Conservation (phyloP, 495 filamentous ascomycete genomes). For the Aspergillus nanangensis region DNA sequence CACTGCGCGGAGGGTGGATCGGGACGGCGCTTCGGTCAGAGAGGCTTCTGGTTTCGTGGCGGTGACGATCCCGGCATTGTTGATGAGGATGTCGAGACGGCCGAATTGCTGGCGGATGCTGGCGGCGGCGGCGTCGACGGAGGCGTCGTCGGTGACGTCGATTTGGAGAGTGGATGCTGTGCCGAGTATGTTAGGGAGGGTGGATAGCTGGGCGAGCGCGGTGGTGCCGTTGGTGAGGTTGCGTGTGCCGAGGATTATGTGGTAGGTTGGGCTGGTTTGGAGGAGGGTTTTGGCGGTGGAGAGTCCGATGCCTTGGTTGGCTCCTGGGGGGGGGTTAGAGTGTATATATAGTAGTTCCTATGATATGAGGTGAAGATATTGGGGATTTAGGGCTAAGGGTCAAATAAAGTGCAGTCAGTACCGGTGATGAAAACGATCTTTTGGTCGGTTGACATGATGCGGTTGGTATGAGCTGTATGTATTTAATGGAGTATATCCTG, state of each 20-base stretch:
- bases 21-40: conserved; percentile 6
- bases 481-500: too few species aligned
- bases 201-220: background rate
- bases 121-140: conserved; percentile 20
- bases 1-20: conserved; percentile 20
- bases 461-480: too few species aligned
- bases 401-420: too few species aligned
- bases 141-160: conserved; percentile 25
- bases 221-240: background rate
- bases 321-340: conserved; percentile 16
- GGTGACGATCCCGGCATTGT: conserved; percentile 18
- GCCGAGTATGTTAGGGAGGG: conserved; percentile 13
- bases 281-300: conserved; percentile 20
- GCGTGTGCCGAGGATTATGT: background rate
- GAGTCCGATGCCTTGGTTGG: conserved; percentile 29
- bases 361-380: too few species aligned
- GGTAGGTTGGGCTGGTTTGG: conserved; percentile 15
- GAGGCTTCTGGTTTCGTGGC: background rate
- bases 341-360: too few species aligned
- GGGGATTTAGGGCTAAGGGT: background rate
- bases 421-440: background rate
- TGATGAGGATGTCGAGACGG: conserved; percentile 29
- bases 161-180: conserved; percentile 20
- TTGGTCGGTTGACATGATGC: background rate
- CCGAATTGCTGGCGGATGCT: conserved; percentile 16